Evolutionary conservation across 225 moss, liverwort and hornwort species (phyloP).

Genomic region (Anthoceros angustus): DNA sequence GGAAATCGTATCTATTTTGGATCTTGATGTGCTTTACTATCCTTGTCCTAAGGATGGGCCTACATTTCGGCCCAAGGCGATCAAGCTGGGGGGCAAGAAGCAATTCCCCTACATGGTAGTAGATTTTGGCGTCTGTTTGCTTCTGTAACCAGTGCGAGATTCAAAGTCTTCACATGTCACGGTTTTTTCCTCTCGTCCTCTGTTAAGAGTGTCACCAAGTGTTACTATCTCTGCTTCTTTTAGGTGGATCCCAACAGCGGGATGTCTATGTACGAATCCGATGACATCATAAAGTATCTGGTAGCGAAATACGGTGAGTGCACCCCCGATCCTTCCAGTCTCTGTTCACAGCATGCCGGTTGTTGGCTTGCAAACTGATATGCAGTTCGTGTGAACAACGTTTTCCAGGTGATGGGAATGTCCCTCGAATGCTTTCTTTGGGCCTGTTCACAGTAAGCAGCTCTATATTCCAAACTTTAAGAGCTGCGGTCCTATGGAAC

Average conservation of each 20-base stretch:
- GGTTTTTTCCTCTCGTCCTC: neutral
- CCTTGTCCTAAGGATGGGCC: slow-evolving; percentile 90
- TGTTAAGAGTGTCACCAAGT: neutral
- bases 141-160: neutral
- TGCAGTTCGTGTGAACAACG: neutral
- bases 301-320: slow-evolving; percentile 74
- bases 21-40: slow-evolving; percentile 82
- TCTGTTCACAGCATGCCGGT: neutral
- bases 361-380: neutral
- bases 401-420: slow-evolving; percentile 82
- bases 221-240: neutral
- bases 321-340: neutral
- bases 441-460: slow-evolving; percentile 58
- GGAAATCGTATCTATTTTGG: slow-evolving; percentile 77
- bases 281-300: slow-evolving; percentile 88
- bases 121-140: neutral
- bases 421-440: slow-evolving; percentile 66
- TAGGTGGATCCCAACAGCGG: slow-evolving; percentile 96
- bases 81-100: slow-evolving; percentile 68
- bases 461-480: neutral
- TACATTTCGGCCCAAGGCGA: slow-evolving; percentile 80
- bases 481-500: neutral
- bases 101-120: slow-evolving; percentile 87
- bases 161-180: neutral
- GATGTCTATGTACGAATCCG: slow-evolving; percentile 87